Evolutionary conservation across 2,329 filamentous ascomycete species (phyloP), one percentile per base, ranked within the genome.

Genomic region (Aureobasidium pullulans): DNA sequence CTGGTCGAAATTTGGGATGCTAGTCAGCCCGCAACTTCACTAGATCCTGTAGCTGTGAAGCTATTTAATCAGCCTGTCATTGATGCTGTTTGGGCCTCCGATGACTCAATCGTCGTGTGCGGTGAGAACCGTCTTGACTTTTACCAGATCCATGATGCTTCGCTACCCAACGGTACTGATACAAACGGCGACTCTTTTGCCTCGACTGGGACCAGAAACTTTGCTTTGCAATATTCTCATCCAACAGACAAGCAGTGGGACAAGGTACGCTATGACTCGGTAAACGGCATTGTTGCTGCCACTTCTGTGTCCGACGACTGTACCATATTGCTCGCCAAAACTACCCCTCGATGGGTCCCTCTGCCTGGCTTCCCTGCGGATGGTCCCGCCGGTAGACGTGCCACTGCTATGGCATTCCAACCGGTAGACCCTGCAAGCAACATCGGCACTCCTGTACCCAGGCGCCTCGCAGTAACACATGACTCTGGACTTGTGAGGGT

Each of bases 51-150:
- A 4, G 68, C 67, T 5, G 76, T 72, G 71, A 71, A 69, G 28
- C 68, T 73, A 16, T 76, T 76, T 50, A 72, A 75, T 23, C 69
- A 70, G 4, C 69, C 69, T 57, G 71, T 77, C 1, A 67, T 73
- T 29, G 77, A 78, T 60, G 76, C 73, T 1, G 70, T 71, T 11
- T 79, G 77, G 76, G 73, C 73, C 42, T 72, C 67, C 46, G 71
- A 76, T 13, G 70, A 72, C 3, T 68, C 69, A 1, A 77, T 79
- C 61, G 69, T 76, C 9, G 73, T 78, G 10, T 76, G 74, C 57
- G 76, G 77, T 10, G 71, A 72, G 8, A 66, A 71, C 23, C 65
- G 73, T 3, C 69, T 75, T 56, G 70, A 72, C 29, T 67, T 72
- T 4, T 75, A 74, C 64, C 67, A 73, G 16, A 67, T 75, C 23